Evolutionary conservation across 164 flowering plant genomes (phyloP).

Genomic region (Akebia trifoliata): DNA sequence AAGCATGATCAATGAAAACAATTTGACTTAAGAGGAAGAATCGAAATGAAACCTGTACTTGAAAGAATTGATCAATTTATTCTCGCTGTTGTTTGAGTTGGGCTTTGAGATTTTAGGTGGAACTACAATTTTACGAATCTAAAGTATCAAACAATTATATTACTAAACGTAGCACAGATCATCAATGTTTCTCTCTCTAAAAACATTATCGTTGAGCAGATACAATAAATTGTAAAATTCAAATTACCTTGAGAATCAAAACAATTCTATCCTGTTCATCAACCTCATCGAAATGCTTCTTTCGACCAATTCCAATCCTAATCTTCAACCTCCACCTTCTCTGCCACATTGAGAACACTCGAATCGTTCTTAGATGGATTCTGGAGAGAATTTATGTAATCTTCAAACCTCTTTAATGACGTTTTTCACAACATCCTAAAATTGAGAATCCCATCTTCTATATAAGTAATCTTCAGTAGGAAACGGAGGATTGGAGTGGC

Average conservation of each 20-base stretch:
- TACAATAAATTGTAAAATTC: neutral
- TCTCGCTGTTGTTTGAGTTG: too few relatives aligned
- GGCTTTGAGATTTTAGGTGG: too few relatives aligned
- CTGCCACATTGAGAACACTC: constrained; percentile 3
- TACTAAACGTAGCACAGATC: too few relatives aligned
- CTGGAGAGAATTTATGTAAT: constrained; percentile 26
- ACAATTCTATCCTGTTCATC: constrained; percentile 69
- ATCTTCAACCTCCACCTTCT: constrained; percentile 20
- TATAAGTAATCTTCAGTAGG: constrained; percentile 17
- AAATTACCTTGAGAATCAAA: constrained; percentile 64
- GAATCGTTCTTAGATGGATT: constrained; percentile 11
- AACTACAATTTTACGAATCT: too few relatives aligned
- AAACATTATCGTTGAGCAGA: neutral
- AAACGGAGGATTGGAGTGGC: constrained; percentile 27
- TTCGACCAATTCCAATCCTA: constrained; percentile 99
- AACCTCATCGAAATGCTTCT: constrained; percentile 60
- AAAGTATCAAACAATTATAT: too few relatives aligned
- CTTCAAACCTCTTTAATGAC: constrained; percentile 40
- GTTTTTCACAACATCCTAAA: constrained; percentile 36
- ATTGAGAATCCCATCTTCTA: constrained; percentile 47
- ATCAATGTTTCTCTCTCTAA: too few relatives aligned
- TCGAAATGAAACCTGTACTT: too few relatives aligned
- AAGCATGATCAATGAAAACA: too few relatives aligned
- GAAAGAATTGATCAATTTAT: too few relatives aligned
- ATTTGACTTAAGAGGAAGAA: too few relatives aligned